Base-by-base conservation (phyloP, 352 stramenopile genomes). In the Phytophthora fragariae region DNA sequence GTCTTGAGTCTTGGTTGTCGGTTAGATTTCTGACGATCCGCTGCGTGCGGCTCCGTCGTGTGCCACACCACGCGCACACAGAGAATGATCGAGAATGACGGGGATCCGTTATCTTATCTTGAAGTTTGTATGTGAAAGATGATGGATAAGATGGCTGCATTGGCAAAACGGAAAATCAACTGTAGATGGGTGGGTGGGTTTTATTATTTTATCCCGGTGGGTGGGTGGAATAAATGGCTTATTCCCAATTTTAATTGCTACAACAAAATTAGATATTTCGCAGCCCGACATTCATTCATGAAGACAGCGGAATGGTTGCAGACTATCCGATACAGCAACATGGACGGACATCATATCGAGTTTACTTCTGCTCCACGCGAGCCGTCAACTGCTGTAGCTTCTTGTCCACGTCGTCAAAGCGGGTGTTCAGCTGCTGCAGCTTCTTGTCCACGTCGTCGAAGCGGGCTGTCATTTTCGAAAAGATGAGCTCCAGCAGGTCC, bases 381-480 rank as follows among this genome's bases (percentile, higher is more conserved):
- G n/a, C 29, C 3, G 39, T 21, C 31, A 92, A 58, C 17, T 79
- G 73, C 82, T 49, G 41, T 14, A 49, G 41, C 41, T 77, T 75
- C 17, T 76, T 50, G 62, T 90, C 76, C 27, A 90, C 73, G 33
- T 55, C 24, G 55, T 92, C 81, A 27, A 92, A 90, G 62, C 84
- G 84, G n/a, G 67, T 31, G 27, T 31, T 21, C 31, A 92, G 56
- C 17, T 79, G 73, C 84, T 49, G 41, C 41, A 49, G 41, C 41
- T 77, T 75, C n/a, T 76, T 50, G 62, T 90, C 76, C 27, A 90
- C 73, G 33, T 55, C 29, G 57, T 92, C 82, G 33, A 92, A 90
- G 62, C 84, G 84, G n/a, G 67, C 58, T 14, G 78, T 63, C 21
- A 90, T 72, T 37, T 75, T 76, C 17, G 24, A 52, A 33, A 86